A percentile compares a stretch with the other conserved stretches of the same genome.
Evolutionary conservation across 192 early-diverging fungal genomes (phyloP).

Genomic region (Gigaspora rosea): DNA sequence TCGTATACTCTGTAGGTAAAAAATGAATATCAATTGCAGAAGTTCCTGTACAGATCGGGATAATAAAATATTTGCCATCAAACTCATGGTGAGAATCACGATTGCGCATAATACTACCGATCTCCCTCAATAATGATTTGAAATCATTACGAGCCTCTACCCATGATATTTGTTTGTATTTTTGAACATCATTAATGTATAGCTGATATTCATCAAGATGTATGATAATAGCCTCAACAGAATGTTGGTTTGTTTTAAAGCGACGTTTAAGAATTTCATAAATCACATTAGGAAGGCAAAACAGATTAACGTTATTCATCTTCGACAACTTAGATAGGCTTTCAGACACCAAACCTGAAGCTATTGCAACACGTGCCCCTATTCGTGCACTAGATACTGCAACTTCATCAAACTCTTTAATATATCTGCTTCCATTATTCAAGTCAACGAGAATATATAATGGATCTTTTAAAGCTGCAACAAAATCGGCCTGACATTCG

Average conservation of each 20-base stretch:
- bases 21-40: slow-evolving; percentile 23
- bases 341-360: slow-evolving; percentile 19
- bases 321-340: slow-evolving; percentile 5
- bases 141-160: background rate
- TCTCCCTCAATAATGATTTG: slow-evolving; percentile 9
- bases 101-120: slow-evolving; percentile 22
- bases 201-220: slow-evolving; percentile 25
- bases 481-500: too few relatives aligned
- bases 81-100: background rate
- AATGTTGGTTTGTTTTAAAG: slow-evolving; percentile 3
- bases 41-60: slow-evolving; percentile 22
- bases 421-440: slow-evolving; percentile 26
- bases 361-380: slow-evolving; percentile 6
- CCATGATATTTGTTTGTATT: slow-evolving; percentile 12
- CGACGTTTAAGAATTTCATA: slow-evolving; percentile 18
- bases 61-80: slow-evolving; percentile 16
- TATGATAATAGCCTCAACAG: slow-evolving; percentile 22
- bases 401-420: slow-evolving; percentile 17
- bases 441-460: slow-evolving; percentile 1
- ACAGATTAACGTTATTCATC: background rate
- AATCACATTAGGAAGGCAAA: slow-evolving; percentile 22
- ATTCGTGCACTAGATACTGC: background rate
- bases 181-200: slow-evolving; percentile 18
- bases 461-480: slow-evolving; percentile 11
- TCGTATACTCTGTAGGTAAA: slow-evolving; percentile 14